Conservation (phyloP, 202 grass and related monocot species). For the Schoenoplectus tabernaemontani region DNA sequence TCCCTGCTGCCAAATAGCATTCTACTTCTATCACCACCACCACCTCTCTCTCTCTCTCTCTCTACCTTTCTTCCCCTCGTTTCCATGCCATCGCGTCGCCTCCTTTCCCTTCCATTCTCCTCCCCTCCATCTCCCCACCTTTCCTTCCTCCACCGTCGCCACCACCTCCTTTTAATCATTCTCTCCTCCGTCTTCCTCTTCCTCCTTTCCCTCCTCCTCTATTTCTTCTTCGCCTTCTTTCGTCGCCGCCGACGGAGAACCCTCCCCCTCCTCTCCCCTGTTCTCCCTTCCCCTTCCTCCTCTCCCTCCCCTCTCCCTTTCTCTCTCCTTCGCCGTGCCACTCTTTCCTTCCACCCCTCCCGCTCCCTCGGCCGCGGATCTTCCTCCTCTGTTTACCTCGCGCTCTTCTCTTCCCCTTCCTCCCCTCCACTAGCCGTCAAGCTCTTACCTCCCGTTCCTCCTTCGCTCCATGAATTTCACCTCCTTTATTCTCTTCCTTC, state of each 20-base stretch:
- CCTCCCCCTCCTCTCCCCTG: not conserved
- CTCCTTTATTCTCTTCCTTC: constrained; percentile 51
- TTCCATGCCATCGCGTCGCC: constrained; percentile 6
- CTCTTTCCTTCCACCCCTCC: constrained; percentile 52
- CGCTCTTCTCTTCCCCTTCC: constrained; percentile 45
- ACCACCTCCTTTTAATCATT: not conserved
- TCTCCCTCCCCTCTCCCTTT: constrained; percentile 27
- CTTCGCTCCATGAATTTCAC: constrained; percentile 52
- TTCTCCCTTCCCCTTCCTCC: constrained; percentile 16
- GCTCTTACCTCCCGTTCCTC: constrained; percentile 30
- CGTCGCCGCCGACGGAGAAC: not conserved
- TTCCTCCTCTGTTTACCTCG: constrained; percentile 71
- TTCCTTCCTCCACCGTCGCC: not conserved
- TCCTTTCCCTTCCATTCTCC: constrained; percentile 1
- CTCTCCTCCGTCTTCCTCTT: not conserved
- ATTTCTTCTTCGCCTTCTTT: not conserved
- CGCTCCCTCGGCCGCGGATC: constrained; percentile 76
- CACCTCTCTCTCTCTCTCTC: not conserved
- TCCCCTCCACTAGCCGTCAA: constrained; percentile 42
- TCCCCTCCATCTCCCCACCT: not conserved
- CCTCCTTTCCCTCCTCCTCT: constrained; percentile 30
- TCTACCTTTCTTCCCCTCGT: not conserved
- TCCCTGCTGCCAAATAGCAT: not conserved
- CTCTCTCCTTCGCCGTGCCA: constrained; percentile 59
- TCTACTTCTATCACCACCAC: not conserved